These are phyloP conservation scores for Inga laurina DNA, from an alignment of 306 rosid genomes.

Conservation along the genomic window DNA sequence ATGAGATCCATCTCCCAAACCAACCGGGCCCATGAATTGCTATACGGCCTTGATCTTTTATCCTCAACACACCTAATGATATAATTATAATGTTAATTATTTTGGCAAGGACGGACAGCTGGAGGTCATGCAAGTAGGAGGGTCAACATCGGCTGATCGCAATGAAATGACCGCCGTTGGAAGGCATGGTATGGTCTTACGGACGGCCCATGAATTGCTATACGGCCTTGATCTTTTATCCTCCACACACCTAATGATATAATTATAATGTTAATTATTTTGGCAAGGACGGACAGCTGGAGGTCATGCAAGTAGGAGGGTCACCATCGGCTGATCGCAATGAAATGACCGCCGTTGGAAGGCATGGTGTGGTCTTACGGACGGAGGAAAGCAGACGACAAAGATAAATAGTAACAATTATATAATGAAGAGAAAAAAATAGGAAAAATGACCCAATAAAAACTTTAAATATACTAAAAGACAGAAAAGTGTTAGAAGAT, in stretches of 20 bases:
- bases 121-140: background rate
- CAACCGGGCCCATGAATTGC: background rate
- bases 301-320: background rate
- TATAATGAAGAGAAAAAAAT: background rate
- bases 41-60: background rate
- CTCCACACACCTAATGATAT: background rate
- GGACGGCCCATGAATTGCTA: background rate
- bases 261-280: background rate
- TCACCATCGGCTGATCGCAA: background rate
- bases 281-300: background rate
- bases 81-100: background rate
- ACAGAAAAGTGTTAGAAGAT: no score
- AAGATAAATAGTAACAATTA: background rate
- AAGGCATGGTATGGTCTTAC: background rate
- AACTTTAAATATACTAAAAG: no score
- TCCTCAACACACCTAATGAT: background rate
- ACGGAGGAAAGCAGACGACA: background rate
- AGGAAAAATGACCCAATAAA: no score
- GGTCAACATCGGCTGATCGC: background rate
- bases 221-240: background rate
- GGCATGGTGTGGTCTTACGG: background rate
- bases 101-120: background rate
- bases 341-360: background rate
- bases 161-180: background rate
- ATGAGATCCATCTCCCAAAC: background rate